These are phyloP conservation scores for Leishmania braziliensis DNA, from an alignment of 208 protist genomes.

Conservation along the genomic window DNA sequence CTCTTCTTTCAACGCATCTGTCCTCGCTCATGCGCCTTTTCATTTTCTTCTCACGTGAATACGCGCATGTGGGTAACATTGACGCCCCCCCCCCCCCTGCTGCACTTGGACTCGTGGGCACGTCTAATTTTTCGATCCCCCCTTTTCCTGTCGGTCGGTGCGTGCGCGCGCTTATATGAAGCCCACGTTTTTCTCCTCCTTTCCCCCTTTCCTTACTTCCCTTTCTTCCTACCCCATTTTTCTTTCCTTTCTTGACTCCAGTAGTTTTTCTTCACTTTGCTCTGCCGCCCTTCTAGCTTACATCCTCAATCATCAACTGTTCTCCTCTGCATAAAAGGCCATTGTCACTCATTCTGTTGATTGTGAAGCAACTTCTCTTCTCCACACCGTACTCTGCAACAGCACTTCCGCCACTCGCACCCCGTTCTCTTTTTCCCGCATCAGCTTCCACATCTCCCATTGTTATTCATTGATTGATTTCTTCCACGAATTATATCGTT, in stretches of 20 bases:
- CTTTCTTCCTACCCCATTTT: background rate
- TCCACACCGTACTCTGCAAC: background rate
- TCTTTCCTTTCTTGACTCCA: background rate
- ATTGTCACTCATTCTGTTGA: background rate
- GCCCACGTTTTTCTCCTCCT: background rate
- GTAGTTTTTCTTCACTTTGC: background rate
- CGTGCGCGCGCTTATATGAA: background rate
- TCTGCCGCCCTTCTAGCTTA: background rate
- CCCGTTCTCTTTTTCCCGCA: background rate
- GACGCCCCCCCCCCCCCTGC: background rate
- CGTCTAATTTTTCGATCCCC: background rate
- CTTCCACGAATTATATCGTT: background rate
- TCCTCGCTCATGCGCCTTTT: background rate
- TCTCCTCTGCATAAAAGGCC: background rate
- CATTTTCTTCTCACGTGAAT: background rate
- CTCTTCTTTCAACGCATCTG: background rate
- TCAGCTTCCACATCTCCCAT: background rate
- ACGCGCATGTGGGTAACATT: background rate
- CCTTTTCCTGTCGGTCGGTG: background rate
- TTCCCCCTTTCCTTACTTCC: background rate
- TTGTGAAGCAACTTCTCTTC: background rate
- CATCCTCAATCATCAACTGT: background rate
- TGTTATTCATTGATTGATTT: conserved; percentile 7
- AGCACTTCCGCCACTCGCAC: background rate
- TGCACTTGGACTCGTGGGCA: background rate